Evolutionary conservation across 305 asterid genomes (phyloP).

Genomic region (Solanum chacoense): DNA sequence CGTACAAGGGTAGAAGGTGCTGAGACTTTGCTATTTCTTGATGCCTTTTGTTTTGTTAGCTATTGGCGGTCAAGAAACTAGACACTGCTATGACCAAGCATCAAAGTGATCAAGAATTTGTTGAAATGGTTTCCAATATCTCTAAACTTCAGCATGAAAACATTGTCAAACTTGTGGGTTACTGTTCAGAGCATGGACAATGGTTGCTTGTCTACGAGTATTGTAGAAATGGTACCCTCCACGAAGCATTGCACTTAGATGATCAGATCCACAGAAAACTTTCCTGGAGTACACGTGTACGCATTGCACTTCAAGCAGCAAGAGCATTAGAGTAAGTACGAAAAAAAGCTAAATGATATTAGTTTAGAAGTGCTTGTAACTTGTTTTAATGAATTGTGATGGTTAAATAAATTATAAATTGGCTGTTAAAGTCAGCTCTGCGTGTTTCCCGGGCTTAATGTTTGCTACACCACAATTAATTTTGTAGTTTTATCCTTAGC

Average conservation of each 20-base stretch:
- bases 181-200: constrained; percentile 83
- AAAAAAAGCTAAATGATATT: background rate
- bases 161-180: constrained; percentile 64
- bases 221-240: constrained; percentile 66
- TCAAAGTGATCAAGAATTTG: constrained; percentile 53
- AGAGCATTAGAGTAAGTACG: constrained; percentile 73
- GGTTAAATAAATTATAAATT: background rate
- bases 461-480: background rate
- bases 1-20: background rate
- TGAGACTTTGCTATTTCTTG: background rate
- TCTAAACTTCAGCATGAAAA: constrained; percentile 54
- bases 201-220: constrained; percentile 60
- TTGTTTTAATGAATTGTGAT: background rate
- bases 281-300: constrained; percentile 78
- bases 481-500: background rate
- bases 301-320: constrained; percentile 89
- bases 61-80: constrained; percentile 80
- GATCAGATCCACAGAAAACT: constrained; percentile 56
- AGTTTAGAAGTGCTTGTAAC: background rate
- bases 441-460: background rate
- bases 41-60: constrained; percentile 26
- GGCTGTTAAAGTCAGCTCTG: background rate
- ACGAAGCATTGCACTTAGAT: constrained; percentile 71
- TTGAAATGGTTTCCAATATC: constrained; percentile 52
- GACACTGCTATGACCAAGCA: constrained; percentile 35